Percentiles rank a stretch among this genome's conserved stretches.
Conservation (phyloP, 352 stramenopile genomes). For the Phytophthora syringae region DNA sequence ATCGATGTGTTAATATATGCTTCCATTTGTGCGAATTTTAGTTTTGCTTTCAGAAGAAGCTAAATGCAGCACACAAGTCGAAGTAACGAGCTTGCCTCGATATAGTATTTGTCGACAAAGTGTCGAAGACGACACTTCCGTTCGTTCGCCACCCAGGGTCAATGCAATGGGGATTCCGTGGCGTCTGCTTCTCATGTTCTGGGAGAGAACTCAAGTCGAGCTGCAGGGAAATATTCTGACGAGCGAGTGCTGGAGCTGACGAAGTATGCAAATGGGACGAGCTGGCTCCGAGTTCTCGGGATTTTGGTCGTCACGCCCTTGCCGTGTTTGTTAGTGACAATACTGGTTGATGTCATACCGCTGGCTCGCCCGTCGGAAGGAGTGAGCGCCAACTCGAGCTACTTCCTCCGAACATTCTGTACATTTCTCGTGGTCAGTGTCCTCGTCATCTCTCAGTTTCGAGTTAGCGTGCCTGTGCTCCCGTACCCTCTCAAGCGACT, state of each 20-base stretch:
- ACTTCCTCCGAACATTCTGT: constrained; percentile 22
- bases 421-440: constrained; percentile 24
- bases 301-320: constrained; percentile 24
- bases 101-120: too few species aligned
- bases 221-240: constrained; percentile 26
- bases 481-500: background rate
- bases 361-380: constrained; percentile 17
- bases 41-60: too few species aligned
- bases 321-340: constrained; percentile 24
- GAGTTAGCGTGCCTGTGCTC: constrained; percentile 14
- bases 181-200: too few species aligned
- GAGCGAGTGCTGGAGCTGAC: constrained; percentile 11
- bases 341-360: constrained; percentile 23
- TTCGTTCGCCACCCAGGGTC: too few species aligned
- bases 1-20: too few species aligned
- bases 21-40: too few species aligned
- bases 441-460: constrained; percentile 22
- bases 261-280: constrained; percentile 15
- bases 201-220: constrained; percentile 31
- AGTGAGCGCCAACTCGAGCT: constrained; percentile 15
- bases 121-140: too few species aligned
- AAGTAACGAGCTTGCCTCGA: too few species aligned
- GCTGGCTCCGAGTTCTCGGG: constrained; percentile 2
- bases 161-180: too few species aligned
- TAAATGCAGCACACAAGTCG: too few species aligned